Conservation (phyloP, 257 asterid species). For the Echium plantagineum region DNA sequence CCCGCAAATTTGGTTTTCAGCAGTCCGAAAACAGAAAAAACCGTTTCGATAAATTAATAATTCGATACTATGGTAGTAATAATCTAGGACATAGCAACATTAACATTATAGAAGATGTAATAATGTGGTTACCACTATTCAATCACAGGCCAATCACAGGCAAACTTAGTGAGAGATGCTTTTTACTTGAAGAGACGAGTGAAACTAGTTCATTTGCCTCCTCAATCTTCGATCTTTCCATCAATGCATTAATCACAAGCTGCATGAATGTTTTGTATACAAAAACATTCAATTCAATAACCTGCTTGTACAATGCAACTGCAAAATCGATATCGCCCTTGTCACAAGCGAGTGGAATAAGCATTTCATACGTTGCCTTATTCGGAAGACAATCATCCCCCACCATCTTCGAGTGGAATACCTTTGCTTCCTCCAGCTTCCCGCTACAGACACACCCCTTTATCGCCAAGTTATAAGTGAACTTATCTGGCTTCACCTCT, state of each 20-base stretch:
- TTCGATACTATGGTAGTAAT: too few relatives aligned
- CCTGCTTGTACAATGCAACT: slow-evolving; percentile 26
- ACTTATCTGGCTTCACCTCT: neutral
- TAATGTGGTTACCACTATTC: too few relatives aligned
- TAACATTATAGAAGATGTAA: too few relatives aligned
- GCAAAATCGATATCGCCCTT: slow-evolving; percentile 27
- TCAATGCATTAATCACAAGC: slow-evolving; percentile 22
- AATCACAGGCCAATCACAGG: too few relatives aligned
- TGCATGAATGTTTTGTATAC: slow-evolving; percentile 11
- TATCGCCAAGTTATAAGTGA: neutral
- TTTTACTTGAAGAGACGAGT: slow-evolving; percentile 12
- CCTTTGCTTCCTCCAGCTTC: slow-evolving; percentile 4
- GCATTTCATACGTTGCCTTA: slow-evolving; percentile 16
- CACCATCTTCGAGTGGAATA: neutral
- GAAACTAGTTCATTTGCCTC: slow-evolving; percentile 24
- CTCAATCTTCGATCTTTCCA: slow-evolving; percentile 17
- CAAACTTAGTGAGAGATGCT: neutral
- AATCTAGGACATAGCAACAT: too few relatives aligned
- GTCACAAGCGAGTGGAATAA: slow-evolving; percentile 27
- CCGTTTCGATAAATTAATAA: too few relatives aligned
- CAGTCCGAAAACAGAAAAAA: too few relatives aligned
- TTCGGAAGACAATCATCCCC: slow-evolving; percentile 19
- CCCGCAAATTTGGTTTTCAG: too few relatives aligned
- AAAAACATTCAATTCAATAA: slow-evolving; percentile 7
- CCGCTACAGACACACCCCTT: slow-evolving; percentile 9